A percentile compares a stretch with the other conserved stretches of the same genome.
Evolutionary conservation across 164 flowering plant species (phyloP).

Genomic region (Magnolia kwangsiensis): DNA sequence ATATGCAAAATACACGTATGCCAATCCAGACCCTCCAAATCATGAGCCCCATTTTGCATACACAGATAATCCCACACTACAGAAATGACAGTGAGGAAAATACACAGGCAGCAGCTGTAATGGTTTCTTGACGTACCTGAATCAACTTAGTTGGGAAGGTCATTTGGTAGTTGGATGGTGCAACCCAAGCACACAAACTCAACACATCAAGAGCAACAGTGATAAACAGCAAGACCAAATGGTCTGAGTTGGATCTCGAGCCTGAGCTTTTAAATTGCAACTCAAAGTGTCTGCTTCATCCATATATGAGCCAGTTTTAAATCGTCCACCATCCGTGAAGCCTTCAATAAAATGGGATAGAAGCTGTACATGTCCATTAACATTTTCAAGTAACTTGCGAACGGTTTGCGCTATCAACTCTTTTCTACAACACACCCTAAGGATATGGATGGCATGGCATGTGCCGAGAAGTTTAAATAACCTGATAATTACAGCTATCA

Average conservation of each 20-base stretch:
- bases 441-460: conserved; percentile 7
- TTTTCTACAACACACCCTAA: conserved; percentile 27
- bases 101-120: too few relatives aligned
- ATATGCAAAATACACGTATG: too few relatives aligned
- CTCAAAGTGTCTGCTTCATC: neutral
- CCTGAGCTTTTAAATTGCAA: neutral
- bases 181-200: neutral
- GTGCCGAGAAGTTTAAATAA: neutral
- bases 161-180: neutral
- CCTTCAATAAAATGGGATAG: neutral
- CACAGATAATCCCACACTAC: too few relatives aligned
- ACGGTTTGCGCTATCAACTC: conserved; percentile 7
- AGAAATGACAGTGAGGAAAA: too few relatives aligned
- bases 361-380: neutral
- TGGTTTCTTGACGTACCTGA: too few relatives aligned
- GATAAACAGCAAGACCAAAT: neutral
- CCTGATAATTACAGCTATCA: neutral
- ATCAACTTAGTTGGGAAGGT: neutral
- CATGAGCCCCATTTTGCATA: too few relatives aligned
- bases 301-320: neutral
- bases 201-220: too few relatives aligned
- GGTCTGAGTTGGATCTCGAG: too few relatives aligned
- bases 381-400: neutral
- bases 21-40: too few relatives aligned
- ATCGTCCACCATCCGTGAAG: neutral